Evolutionary conservation across 306 rosid species (phyloP), one percentile per base, ranked within the genome.

Genomic region (Inga oerstediana): DNA sequence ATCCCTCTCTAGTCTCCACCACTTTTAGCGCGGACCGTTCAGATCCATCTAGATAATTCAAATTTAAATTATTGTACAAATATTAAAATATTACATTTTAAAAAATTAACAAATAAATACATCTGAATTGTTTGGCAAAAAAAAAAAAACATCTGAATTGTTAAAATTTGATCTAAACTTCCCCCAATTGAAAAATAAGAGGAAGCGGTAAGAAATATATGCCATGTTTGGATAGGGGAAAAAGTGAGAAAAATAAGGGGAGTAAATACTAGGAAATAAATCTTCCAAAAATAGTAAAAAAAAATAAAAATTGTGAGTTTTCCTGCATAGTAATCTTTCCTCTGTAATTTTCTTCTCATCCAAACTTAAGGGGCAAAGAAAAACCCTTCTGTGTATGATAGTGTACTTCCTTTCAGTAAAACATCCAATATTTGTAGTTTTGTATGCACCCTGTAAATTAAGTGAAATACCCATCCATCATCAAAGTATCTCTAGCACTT

Each of bases 401-500:
- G 12, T 52, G 20, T 16, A 52, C 59, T n/a, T 52, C 9, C 56
- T 1, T 7, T 52, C 17, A 52, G 20, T 17, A 19, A 52, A 52
- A 17, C 20, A 17, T 22, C 20, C 7, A 52, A 52, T 52, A 4
- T 52, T 52, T 52, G 22, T 52, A 17, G 59, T 14, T 52, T 35
- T 16, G 10, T 54, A 76, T 54, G 81, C 51, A 77, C 19, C 61
- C 56, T 35, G 22, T 16, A 41, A 58, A 39, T 30, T 39, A 69
- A 22, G 61, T 67, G 39, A 48, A 83, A 82, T 52, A 73, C 83
- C 75, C 61, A 80, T 37, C 67, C 35, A 84, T 85, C 86, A 85
- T 87, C 84, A 84, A 81, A 52, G 10, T 64, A 82, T 88, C 64
- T 85, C 89, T 74, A 79, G 44, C 67, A 78, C 83, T 85, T 87